Evolutionary conservation across 352 stramenopile species (phyloP).

Genomic region (Pythium coloratum): DNA sequence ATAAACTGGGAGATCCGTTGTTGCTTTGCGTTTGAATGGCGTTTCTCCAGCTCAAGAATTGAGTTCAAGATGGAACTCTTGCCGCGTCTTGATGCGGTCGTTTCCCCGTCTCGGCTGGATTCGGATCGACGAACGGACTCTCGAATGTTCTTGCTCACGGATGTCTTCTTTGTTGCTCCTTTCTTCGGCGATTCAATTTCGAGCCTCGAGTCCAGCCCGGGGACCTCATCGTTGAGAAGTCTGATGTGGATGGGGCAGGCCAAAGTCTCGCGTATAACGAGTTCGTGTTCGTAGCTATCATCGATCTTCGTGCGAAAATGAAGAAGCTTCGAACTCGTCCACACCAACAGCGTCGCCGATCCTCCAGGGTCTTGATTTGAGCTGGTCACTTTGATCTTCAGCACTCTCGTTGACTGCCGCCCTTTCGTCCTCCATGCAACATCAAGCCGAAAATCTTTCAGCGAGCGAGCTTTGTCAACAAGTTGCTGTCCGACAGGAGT

Average conservation of each 20-base stretch:
- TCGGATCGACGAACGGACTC: neutral
- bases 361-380: neutral
- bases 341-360: conserved; percentile 14
- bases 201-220: conserved; percentile 27
- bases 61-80: conserved; percentile 19
- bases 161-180: neutral
- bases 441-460: conserved; percentile 26
- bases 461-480: conserved; percentile 14
- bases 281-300: neutral
- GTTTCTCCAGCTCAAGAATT: conserved; percentile 16
- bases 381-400: conserved; percentile 10
- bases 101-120: neutral
- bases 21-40: conserved; percentile 20
- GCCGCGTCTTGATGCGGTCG: neutral
- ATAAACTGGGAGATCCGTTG: conserved; percentile 22
- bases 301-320: conserved; percentile 12
- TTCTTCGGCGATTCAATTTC: conserved; percentile 13
- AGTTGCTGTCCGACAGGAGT: conserved; percentile 23
- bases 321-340: conserved; percentile 17
- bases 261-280: conserved; percentile 8
- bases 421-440: conserved; percentile 1
- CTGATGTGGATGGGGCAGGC: conserved; percentile 22
- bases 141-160: neutral
- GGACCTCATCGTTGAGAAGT: conserved; percentile 28
- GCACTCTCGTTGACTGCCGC: neutral